These are phyloP conservation scores for Noccaea bulbosa DNA, from an alignment of 345 rosid species.

Conservation along the genomic window DNA sequence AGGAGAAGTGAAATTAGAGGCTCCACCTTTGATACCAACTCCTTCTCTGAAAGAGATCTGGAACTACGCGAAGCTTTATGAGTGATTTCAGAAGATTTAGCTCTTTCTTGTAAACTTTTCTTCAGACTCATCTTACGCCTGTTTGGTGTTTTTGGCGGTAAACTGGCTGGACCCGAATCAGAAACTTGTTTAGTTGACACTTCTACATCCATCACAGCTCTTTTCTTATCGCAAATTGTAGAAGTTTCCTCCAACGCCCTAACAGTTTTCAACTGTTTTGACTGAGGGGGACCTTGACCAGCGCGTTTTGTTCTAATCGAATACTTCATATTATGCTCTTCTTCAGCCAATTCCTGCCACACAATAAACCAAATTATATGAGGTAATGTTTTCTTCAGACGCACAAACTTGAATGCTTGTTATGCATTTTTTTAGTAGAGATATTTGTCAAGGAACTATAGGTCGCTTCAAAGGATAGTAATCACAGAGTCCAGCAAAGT, in stretches of 20 bases:
- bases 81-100: slow-evolving; percentile 48
- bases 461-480: slow-evolving; percentile 20
- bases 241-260: slow-evolving; percentile 49
- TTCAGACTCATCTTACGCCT: slow-evolving; percentile 70
- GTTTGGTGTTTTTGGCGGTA: slow-evolving; percentile 51
- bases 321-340: slow-evolving; percentile 44
- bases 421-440: not conserved
- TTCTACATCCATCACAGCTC: slow-evolving; percentile 43
- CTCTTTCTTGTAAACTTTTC: slow-evolving; percentile 51
- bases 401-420: slow-evolving; percentile 1
- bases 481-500: slow-evolving; percentile 25
- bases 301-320: slow-evolving; percentile 49
- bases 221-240: slow-evolving; percentile 51
- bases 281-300: slow-evolving; percentile 50
- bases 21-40: slow-evolving; percentile 42
- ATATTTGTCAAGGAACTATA: slow-evolving; percentile 2
- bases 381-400: slow-evolving; percentile 25
- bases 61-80: slow-evolving; percentile 51
- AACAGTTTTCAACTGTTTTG: slow-evolving; percentile 54
- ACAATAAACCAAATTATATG: slow-evolving; percentile 24
- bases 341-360: slow-evolving; percentile 55
- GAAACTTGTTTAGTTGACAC: slow-evolving; percentile 52
- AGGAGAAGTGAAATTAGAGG: slow-evolving; percentile 38
- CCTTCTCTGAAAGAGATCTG: slow-evolving; percentile 45
- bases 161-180: slow-evolving; percentile 47